These are phyloP conservation scores for Arachis monticola DNA, from an alignment of 331 rosid species.

Conservation along the genomic window DNA sequence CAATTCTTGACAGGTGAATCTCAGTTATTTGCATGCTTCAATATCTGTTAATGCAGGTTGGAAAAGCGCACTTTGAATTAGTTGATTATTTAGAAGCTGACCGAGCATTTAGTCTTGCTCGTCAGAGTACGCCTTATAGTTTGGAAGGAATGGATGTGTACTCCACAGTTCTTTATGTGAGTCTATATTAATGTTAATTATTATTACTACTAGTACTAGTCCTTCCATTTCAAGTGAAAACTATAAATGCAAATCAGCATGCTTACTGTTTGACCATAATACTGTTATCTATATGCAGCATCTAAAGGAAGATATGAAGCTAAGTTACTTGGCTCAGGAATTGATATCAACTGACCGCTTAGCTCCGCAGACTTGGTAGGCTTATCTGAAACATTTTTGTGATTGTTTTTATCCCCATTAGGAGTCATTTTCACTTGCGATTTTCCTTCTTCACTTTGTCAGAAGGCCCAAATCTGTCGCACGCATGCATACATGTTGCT, in stretches of 20 bases:
- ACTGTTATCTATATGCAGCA: conserved; percentile 67
- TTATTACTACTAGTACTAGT: no score
- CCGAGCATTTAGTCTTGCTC: conserved; percentile 85
- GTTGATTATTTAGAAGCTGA: conserved; percentile 94
- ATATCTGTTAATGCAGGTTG: conserved; percentile 70
- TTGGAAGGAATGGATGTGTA: conserved; percentile 97
- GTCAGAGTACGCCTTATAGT: conserved; percentile 75
- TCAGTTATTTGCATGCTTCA: conserved; percentile 28
- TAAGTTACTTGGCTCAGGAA: conserved; percentile 95
- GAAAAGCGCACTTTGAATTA: conserved; percentile 89
- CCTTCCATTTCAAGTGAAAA: conserved; percentile 20
- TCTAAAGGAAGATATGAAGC: conserved; percentile 97
- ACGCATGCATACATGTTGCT: not conserved
- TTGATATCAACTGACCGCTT: conserved; percentile 88
- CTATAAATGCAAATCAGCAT: conserved; percentile 10
- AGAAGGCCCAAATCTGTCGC: not conserved
- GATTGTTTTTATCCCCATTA: conserved; percentile 8
- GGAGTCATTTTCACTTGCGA: not conserved
- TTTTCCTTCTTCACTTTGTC: conserved; percentile 11
- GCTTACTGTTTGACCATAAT: conserved; percentile 38
- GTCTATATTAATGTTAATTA: conserved; percentile 39
- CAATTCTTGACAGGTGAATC: conserved; percentile 25
- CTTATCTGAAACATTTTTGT: conserved; percentile 13
- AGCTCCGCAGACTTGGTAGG: conserved; percentile 97
- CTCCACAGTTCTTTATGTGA: conserved; percentile 97